Conservation (phyloP, 306 rosid genomes). For the Lathyrus sativus region DNA sequence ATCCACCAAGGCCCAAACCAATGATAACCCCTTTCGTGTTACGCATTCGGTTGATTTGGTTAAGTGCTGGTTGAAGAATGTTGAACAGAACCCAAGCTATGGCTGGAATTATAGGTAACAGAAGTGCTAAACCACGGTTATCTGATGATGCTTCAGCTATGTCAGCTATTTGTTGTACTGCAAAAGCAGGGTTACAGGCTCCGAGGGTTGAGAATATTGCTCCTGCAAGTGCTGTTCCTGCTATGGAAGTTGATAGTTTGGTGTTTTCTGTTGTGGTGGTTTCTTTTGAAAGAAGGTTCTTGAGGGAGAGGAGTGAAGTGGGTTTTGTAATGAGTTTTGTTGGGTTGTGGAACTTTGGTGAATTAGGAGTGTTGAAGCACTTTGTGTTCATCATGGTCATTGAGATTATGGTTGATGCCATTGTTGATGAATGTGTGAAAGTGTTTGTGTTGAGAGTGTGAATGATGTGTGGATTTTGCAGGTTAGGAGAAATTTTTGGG, state of each 20-base stretch:
- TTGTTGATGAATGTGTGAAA: constrained; percentile 24
- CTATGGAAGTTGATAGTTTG: constrained; percentile 40
- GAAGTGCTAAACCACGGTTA: constrained; percentile 76
- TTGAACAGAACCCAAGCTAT: constrained; percentile 90
- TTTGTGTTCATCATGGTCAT: constrained; percentile 77
- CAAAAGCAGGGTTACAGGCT: constrained; percentile 62
- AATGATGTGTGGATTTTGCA: constrained; percentile 10
- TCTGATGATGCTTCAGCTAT: constrained; percentile 67
- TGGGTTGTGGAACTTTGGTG: constrained; percentile 49
- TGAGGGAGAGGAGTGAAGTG: constrained; percentile 39
- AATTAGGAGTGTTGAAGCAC: constrained; percentile 45
- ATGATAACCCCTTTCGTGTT: constrained; percentile 59
- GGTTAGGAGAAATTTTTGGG: constrained; percentile 25
- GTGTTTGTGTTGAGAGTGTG: not conserved
- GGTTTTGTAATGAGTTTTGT: constrained; percentile 52
- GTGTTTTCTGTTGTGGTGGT: constrained; percentile 14
- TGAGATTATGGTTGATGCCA: constrained; percentile 86
- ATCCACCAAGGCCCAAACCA: constrained; percentile 63
- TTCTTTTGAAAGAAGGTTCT: not conserved
- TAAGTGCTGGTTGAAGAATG: constrained; percentile 89
- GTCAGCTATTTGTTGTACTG: constrained; percentile 78
- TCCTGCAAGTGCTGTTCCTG: constrained; percentile 77
- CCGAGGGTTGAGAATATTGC: constrained; percentile 70
- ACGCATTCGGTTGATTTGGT: constrained; percentile 78
- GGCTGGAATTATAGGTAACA: constrained; percentile 79